Conservation (phyloP, 2,329 filamentous ascomycete genomes). For the Tolypocladium amazonense region DNA sequence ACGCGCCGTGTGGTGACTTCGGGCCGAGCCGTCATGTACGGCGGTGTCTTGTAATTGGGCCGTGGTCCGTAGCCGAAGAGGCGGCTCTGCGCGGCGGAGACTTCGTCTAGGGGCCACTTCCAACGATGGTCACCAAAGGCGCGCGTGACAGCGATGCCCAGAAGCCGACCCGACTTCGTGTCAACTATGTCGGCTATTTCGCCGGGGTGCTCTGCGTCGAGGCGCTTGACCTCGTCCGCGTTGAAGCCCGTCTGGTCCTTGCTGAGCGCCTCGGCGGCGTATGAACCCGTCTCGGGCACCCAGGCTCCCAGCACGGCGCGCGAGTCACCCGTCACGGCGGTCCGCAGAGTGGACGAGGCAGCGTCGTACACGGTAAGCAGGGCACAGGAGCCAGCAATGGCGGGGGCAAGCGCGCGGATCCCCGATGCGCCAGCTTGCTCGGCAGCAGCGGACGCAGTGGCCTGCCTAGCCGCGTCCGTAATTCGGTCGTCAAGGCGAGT, state of each 20-base stretch:
- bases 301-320: conserved; percentile 50
- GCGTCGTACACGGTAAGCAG: conserved; percentile 53
- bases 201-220: conserved; percentile 49
- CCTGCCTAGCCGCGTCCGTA: conserved; percentile 24
- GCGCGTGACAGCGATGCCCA: conserved; percentile 51
- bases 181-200: conserved; percentile 43
- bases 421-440: conserved; percentile 16
- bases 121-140: conserved; percentile 59
- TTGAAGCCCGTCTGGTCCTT: conserved; percentile 58
- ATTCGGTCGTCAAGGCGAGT: conserved; percentile 46
- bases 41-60: conserved; percentile 41
- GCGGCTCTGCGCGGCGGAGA: conserved; percentile 22
- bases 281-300: conserved; percentile 29
- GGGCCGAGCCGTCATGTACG: conserved; percentile 59
- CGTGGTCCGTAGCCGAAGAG: conserved; percentile 35
- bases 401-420: conserved; percentile 22
- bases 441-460: conserved; percentile 13
- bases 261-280: conserved; percentile 44
- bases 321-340: conserved; percentile 59
- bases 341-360: conserved; percentile 37
- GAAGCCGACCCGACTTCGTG: conserved; percentile 41
- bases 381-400: conserved; percentile 48
- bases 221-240: conserved; percentile 40
- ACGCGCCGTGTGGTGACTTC: conserved; percentile 48
- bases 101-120: conserved; percentile 50